Conservation (phyloP, 2,329 filamentous ascomycete genomes). For the Rhynchosporium secalis region DNA sequence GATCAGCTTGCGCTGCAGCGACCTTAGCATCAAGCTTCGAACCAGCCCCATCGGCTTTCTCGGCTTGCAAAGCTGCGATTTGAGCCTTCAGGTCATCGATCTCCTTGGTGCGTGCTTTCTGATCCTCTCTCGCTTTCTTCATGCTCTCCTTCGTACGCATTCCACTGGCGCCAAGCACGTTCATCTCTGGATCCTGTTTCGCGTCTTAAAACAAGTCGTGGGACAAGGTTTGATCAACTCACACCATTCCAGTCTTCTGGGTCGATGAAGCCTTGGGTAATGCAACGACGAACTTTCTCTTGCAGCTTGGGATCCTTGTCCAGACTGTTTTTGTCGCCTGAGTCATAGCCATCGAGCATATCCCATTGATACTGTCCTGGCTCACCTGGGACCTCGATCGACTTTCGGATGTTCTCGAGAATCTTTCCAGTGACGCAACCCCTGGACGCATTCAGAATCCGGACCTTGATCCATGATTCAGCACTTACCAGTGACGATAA, state of each 20-base stretch:
- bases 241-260: constrained; percentile 88
- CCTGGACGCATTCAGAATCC: constrained; percentile 50
- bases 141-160: constrained; percentile 30
- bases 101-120: constrained; percentile 19
- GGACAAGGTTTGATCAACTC: constrained; percentile 27
- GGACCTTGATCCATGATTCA: background rate
- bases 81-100: constrained; percentile 25
- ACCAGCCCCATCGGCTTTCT: constrained; percentile 14
- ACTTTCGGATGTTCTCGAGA: constrained; percentile 63
- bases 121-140: constrained; percentile 30
- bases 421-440: constrained; percentile 82
- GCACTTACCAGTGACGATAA: constrained; percentile 82
- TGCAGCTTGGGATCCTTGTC: constrained; percentile 58
- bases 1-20: constrained; percentile 1
- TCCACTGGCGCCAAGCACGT: constrained; percentile 37
- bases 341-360: constrained; percentile 66
- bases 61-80: constrained; percentile 19
- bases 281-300: constrained; percentile 70
- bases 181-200: constrained; percentile 40
- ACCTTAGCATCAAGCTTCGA: constrained; percentile 18
- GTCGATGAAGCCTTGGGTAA: constrained; percentile 78
- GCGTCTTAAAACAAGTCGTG: too few relatives aligned
- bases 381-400: constrained; percentile 48
- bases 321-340: constrained; percentile 64
- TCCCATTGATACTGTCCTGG: constrained; percentile 48